These are phyloP conservation scores for Termitomyces sp. DNA, from an alignment of 768 basidiomycete species.

Conservation along the genomic window DNA sequence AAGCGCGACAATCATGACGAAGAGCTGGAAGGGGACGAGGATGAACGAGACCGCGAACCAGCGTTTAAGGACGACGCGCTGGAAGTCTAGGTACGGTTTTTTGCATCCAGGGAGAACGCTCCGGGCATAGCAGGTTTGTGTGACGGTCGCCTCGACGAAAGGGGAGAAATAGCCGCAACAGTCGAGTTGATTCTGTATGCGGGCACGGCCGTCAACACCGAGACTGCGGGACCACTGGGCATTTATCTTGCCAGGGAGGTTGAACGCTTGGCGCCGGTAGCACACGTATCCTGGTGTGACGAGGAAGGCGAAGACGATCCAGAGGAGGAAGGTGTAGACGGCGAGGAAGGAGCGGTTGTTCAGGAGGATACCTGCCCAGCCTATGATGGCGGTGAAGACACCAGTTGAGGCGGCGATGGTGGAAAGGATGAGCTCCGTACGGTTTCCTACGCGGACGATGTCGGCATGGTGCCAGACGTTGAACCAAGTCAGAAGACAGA, in stretches of 20 bases:
- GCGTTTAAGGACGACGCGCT: conserved; percentile 43
- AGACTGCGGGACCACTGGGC: conserved; percentile 62
- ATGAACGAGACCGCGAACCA: conserved; percentile 66
- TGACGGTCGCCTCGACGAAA: conserved; percentile 72
- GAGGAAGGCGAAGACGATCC: conserved; percentile 69
- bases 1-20: conserved; percentile 55
- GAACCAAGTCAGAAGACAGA: conserved; percentile 73
- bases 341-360: conserved; percentile 86
- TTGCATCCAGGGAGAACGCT: conserved; percentile 73
- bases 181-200: conserved; percentile 65
- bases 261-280: conserved; percentile 54
- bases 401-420: conserved; percentile 59
- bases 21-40: conserved; percentile 62
- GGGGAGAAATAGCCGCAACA: conserved; percentile 83
- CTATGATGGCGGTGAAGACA: conserved; percentile 62
- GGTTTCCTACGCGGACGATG: conserved; percentile 64
- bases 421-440: conserved; percentile 59
- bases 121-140: conserved; percentile 67
- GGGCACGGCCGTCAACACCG: conserved; percentile 50
- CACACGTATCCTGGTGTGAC: conserved; percentile 75
- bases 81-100: conserved; percentile 48
- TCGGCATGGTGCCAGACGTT: conserved; percentile 65
- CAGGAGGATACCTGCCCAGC: conserved; percentile 78
- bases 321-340: conserved; percentile 68
- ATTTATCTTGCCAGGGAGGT: conserved; percentile 76